Percentiles rank a stretch among this genome's conserved stretches.
phyloP scores from a whole-genome alignment of 192 early-diverging fungal genomes.

The Rhizophagus prolifer region DNA sequence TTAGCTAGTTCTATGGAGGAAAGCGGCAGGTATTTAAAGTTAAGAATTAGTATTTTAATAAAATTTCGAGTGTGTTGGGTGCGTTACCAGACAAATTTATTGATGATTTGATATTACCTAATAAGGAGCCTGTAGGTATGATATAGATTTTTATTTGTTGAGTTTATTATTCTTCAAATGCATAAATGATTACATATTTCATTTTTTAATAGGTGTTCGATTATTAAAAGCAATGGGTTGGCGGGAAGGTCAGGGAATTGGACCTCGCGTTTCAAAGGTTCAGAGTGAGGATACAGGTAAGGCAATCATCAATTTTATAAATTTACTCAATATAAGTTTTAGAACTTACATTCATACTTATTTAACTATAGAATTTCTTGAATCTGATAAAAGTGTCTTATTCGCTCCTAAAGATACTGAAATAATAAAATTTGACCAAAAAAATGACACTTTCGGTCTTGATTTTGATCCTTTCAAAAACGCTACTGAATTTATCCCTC shows the following conservation, averaged over 20 bases:
- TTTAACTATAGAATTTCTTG: background rate
- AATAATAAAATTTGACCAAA: conserved; percentile 46
- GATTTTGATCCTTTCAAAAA: conserved; percentile 69
- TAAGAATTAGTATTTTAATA: background rate
- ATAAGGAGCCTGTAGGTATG: conserved; percentile 58
- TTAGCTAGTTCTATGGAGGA: conserved; percentile 43
- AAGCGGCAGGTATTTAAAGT: conserved; percentile 42
- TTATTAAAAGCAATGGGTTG: conserved; percentile 84
- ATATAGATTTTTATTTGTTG: background rate
- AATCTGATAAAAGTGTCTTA: background rate
- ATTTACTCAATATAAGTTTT: background rate
- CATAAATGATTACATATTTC: background rate
- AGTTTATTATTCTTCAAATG: background rate
- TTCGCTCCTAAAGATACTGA: conserved; percentile 65
- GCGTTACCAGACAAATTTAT: conserved; percentile 49
- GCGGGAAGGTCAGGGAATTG: conserved; percentile 84
- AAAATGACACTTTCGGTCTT: conserved; percentile 60
- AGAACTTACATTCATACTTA: background rate
- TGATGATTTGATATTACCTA: conserved; percentile 61
- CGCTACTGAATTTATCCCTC: conserved; percentile 61
- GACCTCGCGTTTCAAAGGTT: conserved; percentile 59
- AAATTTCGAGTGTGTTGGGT: conserved; percentile 38
- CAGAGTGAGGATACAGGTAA: conserved; percentile 29
- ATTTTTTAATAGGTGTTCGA: conserved; percentile 46
- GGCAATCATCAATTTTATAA: background rate